phyloP scores from a whole-genome alignment of 805 yeast species.

The Metahyphopichia silvanorum region DNA sequence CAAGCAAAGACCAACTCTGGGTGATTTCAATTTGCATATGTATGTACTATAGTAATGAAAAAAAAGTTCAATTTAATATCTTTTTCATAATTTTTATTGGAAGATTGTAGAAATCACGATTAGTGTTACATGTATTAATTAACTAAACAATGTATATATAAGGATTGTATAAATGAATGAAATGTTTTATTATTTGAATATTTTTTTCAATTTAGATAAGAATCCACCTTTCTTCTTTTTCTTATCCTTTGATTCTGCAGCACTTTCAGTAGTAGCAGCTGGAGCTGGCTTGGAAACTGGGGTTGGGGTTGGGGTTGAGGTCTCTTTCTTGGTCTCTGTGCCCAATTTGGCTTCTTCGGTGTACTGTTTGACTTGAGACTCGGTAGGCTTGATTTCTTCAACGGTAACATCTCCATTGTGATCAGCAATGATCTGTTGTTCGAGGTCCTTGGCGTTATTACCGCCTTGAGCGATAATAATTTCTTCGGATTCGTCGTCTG shows the following conservation, averaged over 20 bases:
- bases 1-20: no score
- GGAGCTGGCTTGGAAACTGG: conserved; percentile 1
- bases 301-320: conserved; percentile 3
- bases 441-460: conserved; percentile 22
- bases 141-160: no score
- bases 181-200: not conserved
- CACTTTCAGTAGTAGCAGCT: conserved; percentile 1
- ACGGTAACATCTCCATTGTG: conserved; percentile 34
- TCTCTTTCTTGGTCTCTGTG: conserved; percentile 9
- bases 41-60: no score
- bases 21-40: no score
- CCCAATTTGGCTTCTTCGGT: conserved; percentile 29
- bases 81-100: no score
- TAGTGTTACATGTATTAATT: no score
- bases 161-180: no score
- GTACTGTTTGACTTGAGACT: conserved; percentile 33
- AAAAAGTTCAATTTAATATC: no score
- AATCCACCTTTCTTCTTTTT: conserved; percentile 10
- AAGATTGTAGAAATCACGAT: no score
- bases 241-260: conserved; percentile 3
- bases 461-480: conserved; percentile 40
- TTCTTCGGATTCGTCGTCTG: conserved; percentile 25
- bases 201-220: conserved; percentile 1
- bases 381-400: conserved; percentile 42
- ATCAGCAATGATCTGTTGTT: conserved; percentile 31